Evolutionary conservation across 768 basidiomycete species (phyloP), one percentile per base, ranked within the genome.

Genomic region (Lyophyllum atratum): DNA sequence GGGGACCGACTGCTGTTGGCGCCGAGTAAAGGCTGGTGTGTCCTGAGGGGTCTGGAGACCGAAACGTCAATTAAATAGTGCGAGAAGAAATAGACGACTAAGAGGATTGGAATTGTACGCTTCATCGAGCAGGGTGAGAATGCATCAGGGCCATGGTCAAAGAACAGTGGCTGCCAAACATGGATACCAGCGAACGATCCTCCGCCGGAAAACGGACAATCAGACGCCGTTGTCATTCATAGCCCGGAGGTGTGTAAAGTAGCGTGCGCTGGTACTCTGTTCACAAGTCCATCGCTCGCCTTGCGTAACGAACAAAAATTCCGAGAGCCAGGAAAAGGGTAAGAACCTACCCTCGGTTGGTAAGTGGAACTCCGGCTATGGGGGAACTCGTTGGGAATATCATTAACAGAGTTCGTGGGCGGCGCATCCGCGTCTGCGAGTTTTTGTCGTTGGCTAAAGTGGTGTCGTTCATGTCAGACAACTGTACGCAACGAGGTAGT

Each of bases 391-490:
- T 82, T 83, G 33, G 89, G 83, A 40, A 91, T 85, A 69, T 93
- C 92, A 58, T 86, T 83, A 15, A 93, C 80, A 7, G 91, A 92
- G 21, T 72, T 81, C 34, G 80, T 87, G 0, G 92, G 92, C 6
- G 92, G 92, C 17, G 91, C 92, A 65, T 93, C 92, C 71, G 86
- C 89, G 61, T 92, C 90, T 12, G 84, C 76, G 10, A 88, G 72
- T 4, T 80, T 75, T 66, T 89, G 85, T 15, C 86, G 77, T 60
- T 85, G 83, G 59, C 87, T 83, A 60, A 31, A 19, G 21, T 48
- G 22, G 17, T 12, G 33, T 58, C 50, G 56, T n/a, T 21, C 49
- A 34, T 26, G 50, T 39, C 28, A 42, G 49, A 55, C 53, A 42
- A 31, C 53, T 43, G 6, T 12, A 12, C 42, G 12, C 24, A 9